phyloP scores from a whole-genome alignment of 495 filamentous ascomycete genomes.

The Penicillium pancosmium region DNA sequence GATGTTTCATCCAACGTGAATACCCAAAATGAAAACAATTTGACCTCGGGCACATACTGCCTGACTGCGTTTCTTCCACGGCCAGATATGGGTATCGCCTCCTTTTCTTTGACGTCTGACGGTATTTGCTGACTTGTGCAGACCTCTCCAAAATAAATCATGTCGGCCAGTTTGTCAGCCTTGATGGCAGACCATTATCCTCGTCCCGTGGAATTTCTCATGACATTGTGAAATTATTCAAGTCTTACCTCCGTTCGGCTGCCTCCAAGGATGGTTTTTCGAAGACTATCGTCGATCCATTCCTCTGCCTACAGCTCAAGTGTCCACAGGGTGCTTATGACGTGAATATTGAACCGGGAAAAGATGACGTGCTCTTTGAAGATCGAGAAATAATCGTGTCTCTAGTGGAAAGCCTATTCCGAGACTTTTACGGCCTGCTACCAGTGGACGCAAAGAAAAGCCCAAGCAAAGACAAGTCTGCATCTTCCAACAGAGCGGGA shows the following conservation, averaged over 20 bases:
- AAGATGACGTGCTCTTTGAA: conserved; percentile 84
- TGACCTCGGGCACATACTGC: conserved; percentile 29
- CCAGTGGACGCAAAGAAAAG: conserved; percentile 3
- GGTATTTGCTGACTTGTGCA: conserved; percentile 19
- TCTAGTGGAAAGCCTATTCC: conserved; percentile 58
- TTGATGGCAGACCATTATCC: conserved; percentile 79
- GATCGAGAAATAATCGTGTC: conserved; percentile 57
- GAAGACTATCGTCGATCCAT: conserved; percentile 57
- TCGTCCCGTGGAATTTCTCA: conserved; percentile 64
- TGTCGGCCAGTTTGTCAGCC: conserved; percentile 67
- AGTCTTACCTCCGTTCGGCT: conserved; percentile 52
- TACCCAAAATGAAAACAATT: conserved; percentile 6
- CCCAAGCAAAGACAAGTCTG: conserved; percentile 10
- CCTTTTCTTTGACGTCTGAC: neutral
- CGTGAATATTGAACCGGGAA: conserved; percentile 85
- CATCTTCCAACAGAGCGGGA: neutral
- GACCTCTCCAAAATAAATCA: conserved; percentile 58
- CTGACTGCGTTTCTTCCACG: conserved; percentile 65
- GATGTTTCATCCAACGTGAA: conserved; percentile 24
- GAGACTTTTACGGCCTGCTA: conserved; percentile 55
- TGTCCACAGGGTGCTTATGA: conserved; percentile 79
- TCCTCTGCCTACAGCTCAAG: conserved; percentile 71
- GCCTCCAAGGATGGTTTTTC: conserved; percentile 23
- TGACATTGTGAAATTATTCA: conserved; percentile 65
- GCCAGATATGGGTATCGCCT: conserved; percentile 41